These are phyloP conservation scores for Lyophyllum shimeji DNA, from an alignment of 768 basidiomycete genomes.

Conservation along the genomic window DNA sequence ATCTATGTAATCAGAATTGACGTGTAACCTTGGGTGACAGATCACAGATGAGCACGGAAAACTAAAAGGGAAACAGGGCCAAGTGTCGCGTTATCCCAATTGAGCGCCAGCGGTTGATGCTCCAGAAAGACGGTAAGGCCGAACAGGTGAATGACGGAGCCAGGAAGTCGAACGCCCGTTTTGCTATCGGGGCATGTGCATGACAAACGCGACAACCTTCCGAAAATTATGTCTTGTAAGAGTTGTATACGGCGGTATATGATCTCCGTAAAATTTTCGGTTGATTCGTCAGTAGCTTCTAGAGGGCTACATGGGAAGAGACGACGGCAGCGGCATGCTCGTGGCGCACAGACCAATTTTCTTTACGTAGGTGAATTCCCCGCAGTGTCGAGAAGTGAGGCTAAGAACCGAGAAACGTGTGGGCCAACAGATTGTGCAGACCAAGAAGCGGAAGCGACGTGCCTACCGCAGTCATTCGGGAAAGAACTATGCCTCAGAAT, in stretches of 20 bases:
- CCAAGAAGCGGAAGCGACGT: neutral
- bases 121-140: neutral
- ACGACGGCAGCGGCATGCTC: neutral
- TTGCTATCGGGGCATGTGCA: neutral
- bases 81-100: neutral
- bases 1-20: neutral
- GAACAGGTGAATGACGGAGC: neutral
- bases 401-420: neutral
- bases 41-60: neutral
- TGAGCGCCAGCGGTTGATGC: neutral
- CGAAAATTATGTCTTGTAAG: neutral
- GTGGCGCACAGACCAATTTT: too few species aligned
- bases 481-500: neutral
- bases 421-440: neutral
- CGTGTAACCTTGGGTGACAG: constrained; percentile 1
- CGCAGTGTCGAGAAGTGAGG: too few species aligned
- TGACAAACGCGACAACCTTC: neutral
- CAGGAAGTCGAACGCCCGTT: too few species aligned
- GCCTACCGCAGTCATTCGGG: neutral
- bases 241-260: neutral
- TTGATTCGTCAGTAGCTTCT: neutral
- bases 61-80: neutral
- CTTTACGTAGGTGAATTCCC: too few species aligned
- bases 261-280: neutral
- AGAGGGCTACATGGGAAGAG: neutral